These are phyloP conservation scores for Fragaria iinumae DNA, from an alignment of 306 rosid genomes.

Conservation along the genomic window DNA sequence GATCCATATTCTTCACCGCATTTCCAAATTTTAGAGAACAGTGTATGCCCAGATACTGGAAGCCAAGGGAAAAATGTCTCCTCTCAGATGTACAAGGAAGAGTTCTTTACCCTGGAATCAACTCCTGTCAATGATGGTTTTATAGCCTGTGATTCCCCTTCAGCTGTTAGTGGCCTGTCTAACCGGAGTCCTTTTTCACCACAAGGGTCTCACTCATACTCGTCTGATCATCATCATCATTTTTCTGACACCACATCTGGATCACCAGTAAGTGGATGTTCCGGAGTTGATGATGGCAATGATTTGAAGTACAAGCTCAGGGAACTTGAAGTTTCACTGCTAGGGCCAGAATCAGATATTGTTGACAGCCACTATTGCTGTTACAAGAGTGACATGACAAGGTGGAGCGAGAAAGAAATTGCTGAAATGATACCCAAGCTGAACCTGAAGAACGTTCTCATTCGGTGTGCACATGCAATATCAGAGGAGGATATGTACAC, in stretches of 20 bases:
- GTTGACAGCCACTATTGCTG: constrained; percentile 48
- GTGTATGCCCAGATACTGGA: constrained; percentile 40
- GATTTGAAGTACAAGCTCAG: constrained; percentile 55
- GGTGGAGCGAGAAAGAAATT: constrained; percentile 38
- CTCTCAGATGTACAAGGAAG: constrained; percentile 47
- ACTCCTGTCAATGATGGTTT: constrained; percentile 36
- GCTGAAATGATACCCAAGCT: constrained; percentile 47
- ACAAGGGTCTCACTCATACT: constrained; percentile 62
- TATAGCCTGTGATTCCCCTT: constrained; percentile 61
- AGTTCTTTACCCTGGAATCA: constrained; percentile 76
- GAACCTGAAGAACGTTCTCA: constrained; percentile 51
- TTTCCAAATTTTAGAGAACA: constrained; percentile 51
- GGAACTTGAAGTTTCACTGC: constrained; percentile 59
- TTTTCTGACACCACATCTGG: constrained; percentile 57
- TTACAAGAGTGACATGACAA: constrained; percentile 29
- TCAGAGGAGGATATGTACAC: constrained; percentile 36
- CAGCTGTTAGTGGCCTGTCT: constrained; percentile 70
- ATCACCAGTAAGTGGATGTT: constrained; percentile 71
- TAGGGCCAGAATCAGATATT: constrained; percentile 69
- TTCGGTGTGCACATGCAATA: constrained; percentile 56
- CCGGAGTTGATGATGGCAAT: constrained; percentile 48
- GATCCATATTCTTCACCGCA: constrained; percentile 37
- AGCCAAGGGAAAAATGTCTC: constrained; percentile 63
- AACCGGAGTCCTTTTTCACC: constrained; percentile 64
- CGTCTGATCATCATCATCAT: constrained; percentile 72